phyloP scores from a whole-genome alignment of 2,329 filamentous ascomycete genomes.

The Cordyceps cateniannulata region DNA sequence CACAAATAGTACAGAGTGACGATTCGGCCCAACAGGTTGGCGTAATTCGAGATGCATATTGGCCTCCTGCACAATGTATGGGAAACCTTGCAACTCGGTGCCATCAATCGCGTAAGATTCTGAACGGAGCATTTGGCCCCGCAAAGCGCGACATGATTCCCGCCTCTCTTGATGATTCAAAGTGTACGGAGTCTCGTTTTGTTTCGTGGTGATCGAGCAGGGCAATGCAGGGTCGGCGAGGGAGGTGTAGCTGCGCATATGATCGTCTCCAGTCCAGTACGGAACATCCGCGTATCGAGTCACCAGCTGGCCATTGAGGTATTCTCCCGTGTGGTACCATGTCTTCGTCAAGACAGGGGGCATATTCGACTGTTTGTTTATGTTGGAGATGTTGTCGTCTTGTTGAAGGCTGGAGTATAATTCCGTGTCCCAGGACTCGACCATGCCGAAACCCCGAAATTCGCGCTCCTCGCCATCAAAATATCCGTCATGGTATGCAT shows the following conservation, averaged over 20 bases:
- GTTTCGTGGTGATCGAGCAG: background rate
- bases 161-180: conserved; percentile 2
- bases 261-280: background rate
- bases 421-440: conserved; percentile 22
- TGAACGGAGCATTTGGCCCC: conserved; percentile 10
- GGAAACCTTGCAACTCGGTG: background rate
- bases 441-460: conserved; percentile 26
- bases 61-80: conserved; percentile 5
- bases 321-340: conserved; percentile 13
- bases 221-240: background rate
- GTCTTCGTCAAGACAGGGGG: conserved; percentile 11
- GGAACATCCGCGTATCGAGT: conserved; percentile 7
- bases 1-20: conserved; percentile 7
- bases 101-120: conserved; percentile 13
- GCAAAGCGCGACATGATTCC: conserved; percentile 11
- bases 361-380: conserved; percentile 7
- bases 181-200: background rate
- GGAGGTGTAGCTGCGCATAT: background rate
- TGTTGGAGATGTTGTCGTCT: background rate
- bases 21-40: background rate
- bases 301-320: background rate
- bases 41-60: conserved; percentile 7
- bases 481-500: conserved; percentile 22
- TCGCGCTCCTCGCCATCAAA: conserved; percentile 23
- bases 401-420: conserved; percentile 6